phyloP scores from a whole-genome alignment of 371 early-diverging fungal genomes.

The Actinomortierella ambigua region DNA sequence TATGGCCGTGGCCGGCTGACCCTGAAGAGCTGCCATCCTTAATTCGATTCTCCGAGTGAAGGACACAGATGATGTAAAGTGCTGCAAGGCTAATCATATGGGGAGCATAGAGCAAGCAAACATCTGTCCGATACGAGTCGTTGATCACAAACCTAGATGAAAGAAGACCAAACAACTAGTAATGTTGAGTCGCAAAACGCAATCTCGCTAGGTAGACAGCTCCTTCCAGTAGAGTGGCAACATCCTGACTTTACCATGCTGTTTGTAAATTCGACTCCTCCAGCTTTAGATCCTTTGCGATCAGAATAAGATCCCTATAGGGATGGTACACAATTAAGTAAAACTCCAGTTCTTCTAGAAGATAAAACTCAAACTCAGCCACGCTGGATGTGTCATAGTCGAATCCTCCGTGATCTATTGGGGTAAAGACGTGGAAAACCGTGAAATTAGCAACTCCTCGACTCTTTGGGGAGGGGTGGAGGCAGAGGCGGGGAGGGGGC shows the following conservation, averaged over 20 bases:
- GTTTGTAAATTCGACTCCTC: slow-evolving; percentile 68
- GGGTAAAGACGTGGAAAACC: too few species aligned
- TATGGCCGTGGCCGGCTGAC: slow-evolving; percentile 27
- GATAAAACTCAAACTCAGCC: slow-evolving; percentile 91
- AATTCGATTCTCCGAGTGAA: slow-evolving; percentile 48
- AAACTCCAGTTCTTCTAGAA: slow-evolving; percentile 88
- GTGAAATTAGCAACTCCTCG: too few species aligned
- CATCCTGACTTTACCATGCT: slow-evolving; percentile 60
- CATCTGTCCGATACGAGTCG: slow-evolving; percentile 79
- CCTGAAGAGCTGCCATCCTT: slow-evolving; percentile 13
- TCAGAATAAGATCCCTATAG: slow-evolving; percentile 74
- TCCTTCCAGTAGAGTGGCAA: background rate
- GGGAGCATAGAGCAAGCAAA: slow-evolving; percentile 85
- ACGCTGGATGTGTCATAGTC: slow-evolving; percentile 77
- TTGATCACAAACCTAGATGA: slow-evolving; percentile 76
- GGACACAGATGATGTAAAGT: slow-evolving; percentile 73
- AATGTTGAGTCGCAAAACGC: slow-evolving; percentile 6
- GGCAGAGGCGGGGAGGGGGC: background rate
- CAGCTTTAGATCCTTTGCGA: slow-evolving; percentile 61
- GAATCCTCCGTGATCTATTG: slow-evolving; percentile 52
- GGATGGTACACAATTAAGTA: slow-evolving; percentile 88
- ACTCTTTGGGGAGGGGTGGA: background rate
- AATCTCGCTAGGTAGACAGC: background rate
- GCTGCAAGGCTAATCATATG: slow-evolving; percentile 87
- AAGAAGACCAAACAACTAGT: background rate